These are phyloP conservation scores for Yamadazyma sp. DNA, from an alignment of 1,139 yeast species.

Conservation along the genomic window DNA sequence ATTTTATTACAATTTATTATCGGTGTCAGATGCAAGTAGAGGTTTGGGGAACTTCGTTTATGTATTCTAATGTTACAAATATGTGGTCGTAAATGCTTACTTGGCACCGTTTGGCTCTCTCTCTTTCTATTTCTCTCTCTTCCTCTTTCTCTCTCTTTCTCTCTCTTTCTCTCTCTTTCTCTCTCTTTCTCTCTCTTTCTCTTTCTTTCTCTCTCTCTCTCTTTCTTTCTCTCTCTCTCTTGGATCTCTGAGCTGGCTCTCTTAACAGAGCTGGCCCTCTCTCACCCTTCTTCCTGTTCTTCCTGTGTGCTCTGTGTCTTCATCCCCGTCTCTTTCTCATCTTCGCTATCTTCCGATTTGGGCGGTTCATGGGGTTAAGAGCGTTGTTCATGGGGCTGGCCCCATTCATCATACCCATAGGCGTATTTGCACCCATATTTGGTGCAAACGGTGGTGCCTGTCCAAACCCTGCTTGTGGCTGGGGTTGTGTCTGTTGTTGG, in stretches of 20 bases:
- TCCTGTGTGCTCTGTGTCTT: background rate
- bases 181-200: conserved; percentile 31
- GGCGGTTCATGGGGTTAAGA: conserved; percentile 16
- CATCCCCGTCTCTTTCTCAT: conserved; percentile 30
- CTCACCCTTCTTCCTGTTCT: too few relatives aligned
- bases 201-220: conserved; percentile 31
- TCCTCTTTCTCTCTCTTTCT: too few relatives aligned
- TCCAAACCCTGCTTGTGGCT: background rate
- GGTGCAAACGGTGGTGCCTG: background rate
- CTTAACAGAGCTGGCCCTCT: too few relatives aligned
- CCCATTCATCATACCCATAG: conserved; percentile 1
- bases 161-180: too few relatives aligned
- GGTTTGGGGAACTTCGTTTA: too few relatives aligned
- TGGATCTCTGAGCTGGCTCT: too few relatives aligned
- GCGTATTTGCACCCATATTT: conserved; percentile 1
- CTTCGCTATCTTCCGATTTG: conserved; percentile 28
- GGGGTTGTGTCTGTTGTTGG: conserved; percentile 1
- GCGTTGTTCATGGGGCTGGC: conserved; percentile 1
- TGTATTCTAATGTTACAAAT: too few relatives aligned
- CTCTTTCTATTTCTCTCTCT: background rate
- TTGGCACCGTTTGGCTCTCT: too few relatives aligned
- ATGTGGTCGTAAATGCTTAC: too few relatives aligned
- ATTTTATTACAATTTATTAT: too few relatives aligned
- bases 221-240: conserved; percentile 30
- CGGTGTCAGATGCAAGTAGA: too few relatives aligned